These are phyloP conservation scores for Paralagenidium karlingii DNA, from an alignment of 352 stramenopile species.

Conservation along the genomic window DNA sequence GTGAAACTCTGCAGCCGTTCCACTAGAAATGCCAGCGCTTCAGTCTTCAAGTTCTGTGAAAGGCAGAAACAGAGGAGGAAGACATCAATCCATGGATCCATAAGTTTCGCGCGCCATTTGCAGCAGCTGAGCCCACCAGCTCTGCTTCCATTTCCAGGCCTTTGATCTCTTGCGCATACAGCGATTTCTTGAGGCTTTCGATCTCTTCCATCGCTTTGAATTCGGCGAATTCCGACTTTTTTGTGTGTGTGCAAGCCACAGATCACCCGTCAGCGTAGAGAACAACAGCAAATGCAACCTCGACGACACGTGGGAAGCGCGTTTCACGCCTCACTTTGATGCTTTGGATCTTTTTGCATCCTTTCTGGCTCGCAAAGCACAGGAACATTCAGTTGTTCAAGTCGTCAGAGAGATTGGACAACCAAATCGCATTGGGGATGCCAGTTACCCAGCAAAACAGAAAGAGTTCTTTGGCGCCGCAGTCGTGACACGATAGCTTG, in stretches of 20 bases:
- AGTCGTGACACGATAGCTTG: conserved; percentile 40
- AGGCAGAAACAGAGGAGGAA: too few species aligned
- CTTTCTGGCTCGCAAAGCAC: conserved; percentile 22
- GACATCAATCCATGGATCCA: too few species aligned
- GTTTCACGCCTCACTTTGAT: conserved; percentile 46
- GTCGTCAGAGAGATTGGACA: too few species aligned
- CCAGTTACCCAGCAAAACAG: conserved; percentile 45
- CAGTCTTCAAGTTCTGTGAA: too few species aligned
- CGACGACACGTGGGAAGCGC: too few species aligned
- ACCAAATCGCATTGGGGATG: neutral
- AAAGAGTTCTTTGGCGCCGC: conserved; percentile 43
- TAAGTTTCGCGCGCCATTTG: too few species aligned
- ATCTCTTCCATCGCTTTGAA: conserved; percentile 35
- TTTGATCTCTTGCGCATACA: conserved; percentile 47
- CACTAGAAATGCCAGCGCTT: too few species aligned
- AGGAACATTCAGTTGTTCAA: too few species aligned
- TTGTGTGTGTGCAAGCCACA: too few species aligned
- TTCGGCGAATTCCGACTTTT: conserved; percentile 38
- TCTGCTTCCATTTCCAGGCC: conserved; percentile 29
- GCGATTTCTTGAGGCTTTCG: conserved; percentile 34
- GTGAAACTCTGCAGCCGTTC: too few species aligned
- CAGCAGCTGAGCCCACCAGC: conserved; percentile 17
- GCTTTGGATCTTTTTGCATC: conserved; percentile 51
- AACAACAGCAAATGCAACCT: too few species aligned
- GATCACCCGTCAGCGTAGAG: too few species aligned